Evolutionary conservation across 495 filamentous ascomycete genomes (phyloP).

Genomic region (Hyaloscypha bicolor): DNA sequence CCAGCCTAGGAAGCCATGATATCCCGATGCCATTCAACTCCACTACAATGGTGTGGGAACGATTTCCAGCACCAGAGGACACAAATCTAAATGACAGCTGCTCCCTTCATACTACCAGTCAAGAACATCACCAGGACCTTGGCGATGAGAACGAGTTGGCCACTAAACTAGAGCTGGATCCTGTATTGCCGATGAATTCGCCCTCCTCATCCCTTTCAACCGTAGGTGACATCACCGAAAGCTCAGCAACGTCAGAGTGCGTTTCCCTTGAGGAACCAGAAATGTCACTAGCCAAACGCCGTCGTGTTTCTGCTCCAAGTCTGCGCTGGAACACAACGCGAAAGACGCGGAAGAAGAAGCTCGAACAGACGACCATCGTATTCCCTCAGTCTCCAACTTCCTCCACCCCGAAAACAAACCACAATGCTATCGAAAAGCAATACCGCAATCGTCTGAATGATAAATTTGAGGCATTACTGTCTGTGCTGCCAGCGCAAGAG

Average conservation of each 20-base stretch:
- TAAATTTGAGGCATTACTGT: conserved; percentile 1
- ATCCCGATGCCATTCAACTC: neutral
- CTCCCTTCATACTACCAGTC: neutral
- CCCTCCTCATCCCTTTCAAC: neutral
- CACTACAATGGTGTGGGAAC: neutral
- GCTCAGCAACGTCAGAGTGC: neutral
- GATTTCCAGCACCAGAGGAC: neutral
- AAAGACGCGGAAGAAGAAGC: neutral
- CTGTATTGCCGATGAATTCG: neutral
- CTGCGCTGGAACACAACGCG: neutral
- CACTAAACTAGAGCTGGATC: neutral
- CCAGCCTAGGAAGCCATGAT: neutral
- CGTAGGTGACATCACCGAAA: neutral
- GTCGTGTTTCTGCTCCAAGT: neutral
- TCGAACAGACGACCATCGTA: neutral
- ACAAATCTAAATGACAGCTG: neutral
- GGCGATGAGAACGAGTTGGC: neutral
- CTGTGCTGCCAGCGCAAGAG: neutral
- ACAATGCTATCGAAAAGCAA: neutral
- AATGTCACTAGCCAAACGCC: neutral
- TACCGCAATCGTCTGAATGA: conserved; percentile 1
- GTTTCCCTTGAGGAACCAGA: neutral
- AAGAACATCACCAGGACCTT: neutral
- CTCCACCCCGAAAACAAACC: neutral
- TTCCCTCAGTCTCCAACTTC: neutral